Evolutionary conservation across 75 land plant species (phyloP).

Genomic region (Azolla pinnata): DNA sequence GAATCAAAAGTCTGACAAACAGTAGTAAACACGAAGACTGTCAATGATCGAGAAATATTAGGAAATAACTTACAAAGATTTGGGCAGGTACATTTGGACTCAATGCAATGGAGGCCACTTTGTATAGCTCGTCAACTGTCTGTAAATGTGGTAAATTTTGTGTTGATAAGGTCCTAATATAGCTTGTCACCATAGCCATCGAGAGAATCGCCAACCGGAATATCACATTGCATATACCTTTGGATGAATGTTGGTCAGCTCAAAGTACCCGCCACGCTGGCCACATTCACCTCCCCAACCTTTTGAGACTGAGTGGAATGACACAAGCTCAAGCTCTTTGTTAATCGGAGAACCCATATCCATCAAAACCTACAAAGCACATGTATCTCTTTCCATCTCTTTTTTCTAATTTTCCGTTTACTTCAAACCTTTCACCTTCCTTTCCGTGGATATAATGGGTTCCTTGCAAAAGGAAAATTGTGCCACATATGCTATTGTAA

Average conservation of each 20-base stretch:
- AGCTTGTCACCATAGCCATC: neutral
- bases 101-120: slow-evolving; percentile 82
- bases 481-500: too few relatives aligned
- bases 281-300: slow-evolving; percentile 98
- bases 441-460: too few relatives aligned
- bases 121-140: slow-evolving; percentile 96
- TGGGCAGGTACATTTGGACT: slow-evolving; percentile 94
- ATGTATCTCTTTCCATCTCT: too few relatives aligned
- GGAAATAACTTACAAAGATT: slow-evolving; percentile 65
- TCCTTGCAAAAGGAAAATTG: too few relatives aligned
- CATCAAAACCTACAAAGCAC: slow-evolving; percentile 49
- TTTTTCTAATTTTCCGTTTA: too few relatives aligned
- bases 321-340: slow-evolving; percentile 69
- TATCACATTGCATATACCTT: slow-evolving; percentile 32
- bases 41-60: neutral
- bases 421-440: too few relatives aligned
- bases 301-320: slow-evolving; percentile 94
- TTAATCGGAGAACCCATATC: slow-evolving; percentile 76
- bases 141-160: slow-evolving; percentile 17
- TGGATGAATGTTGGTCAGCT: slow-evolving; percentile 86
- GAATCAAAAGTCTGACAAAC: neutral
- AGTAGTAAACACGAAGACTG: neutral
- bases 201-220: neutral
- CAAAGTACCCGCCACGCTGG: slow-evolving; percentile 96
- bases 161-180: neutral